These are phyloP conservation scores for Aureobasidium sp. DNA, from an alignment of 2,329 filamentous ascomycete genomes.

Conservation along the genomic window DNA sequence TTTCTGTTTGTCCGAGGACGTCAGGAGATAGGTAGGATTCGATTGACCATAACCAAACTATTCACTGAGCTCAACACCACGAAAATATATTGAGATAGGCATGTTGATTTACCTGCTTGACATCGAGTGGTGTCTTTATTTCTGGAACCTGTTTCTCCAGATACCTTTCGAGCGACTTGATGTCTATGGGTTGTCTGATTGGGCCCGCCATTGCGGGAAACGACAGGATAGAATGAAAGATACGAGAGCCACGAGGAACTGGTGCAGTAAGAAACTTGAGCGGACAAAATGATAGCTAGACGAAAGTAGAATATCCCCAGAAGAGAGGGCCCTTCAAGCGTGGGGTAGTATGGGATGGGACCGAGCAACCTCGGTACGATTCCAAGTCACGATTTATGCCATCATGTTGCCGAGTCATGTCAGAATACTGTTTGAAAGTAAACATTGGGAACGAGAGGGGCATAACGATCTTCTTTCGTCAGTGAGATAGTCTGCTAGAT, in stretches of 20 bases:
- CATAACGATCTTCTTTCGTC: neutral
- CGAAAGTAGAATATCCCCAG: neutral
- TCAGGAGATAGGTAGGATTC: conserved; percentile 93
- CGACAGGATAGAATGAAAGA: neutral
- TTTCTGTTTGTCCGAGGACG: conserved; percentile 57
- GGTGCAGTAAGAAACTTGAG: neutral
- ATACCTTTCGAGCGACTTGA: conserved; percentile 71
- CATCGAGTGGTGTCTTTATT: conserved; percentile 72
- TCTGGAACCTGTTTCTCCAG: conserved; percentile 70
- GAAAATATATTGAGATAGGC: neutral
- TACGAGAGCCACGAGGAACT: neutral
- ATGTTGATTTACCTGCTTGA: conserved; percentile 66
- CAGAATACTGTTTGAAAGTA: neutral
- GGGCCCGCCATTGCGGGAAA: conserved; percentile 63
- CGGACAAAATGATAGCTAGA: neutral
- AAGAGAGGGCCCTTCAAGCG: neutral
- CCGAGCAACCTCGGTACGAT: conserved; percentile 11
- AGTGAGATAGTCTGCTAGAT: too few species aligned
- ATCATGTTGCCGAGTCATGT: conserved; percentile 8
- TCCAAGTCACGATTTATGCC: conserved; percentile 1
- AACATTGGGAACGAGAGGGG: neutral
- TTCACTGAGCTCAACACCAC: conserved; percentile 6
- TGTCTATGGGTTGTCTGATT: conserved; percentile 85
- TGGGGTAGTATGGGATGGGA: neutral
- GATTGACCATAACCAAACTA: conserved; percentile 97